These are phyloP conservation scores for Asterella californica DNA, from an alignment of 225 moss, liverwort and hornwort species.

Conservation along the genomic window DNA sequence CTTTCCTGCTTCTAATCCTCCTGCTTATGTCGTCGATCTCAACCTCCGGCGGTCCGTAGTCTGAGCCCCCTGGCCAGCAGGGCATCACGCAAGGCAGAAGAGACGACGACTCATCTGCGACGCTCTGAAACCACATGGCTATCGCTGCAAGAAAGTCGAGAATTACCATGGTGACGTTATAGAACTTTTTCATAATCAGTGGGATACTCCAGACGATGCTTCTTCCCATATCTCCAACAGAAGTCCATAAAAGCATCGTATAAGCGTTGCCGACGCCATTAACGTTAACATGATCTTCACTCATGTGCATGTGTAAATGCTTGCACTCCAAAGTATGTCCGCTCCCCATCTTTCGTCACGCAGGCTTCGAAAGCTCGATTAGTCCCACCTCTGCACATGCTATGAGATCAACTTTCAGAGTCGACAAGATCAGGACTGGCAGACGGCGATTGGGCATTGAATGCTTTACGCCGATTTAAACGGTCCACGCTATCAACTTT, in stretches of 20 bases:
- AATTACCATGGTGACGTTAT: not conserved
- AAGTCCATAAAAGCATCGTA: not conserved
- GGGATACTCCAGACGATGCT: not conserved
- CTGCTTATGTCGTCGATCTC: not conserved
- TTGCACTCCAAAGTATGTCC: not conserved
- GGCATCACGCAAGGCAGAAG: not conserved
- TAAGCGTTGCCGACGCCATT: not conserved
- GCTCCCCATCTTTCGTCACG: not conserved
- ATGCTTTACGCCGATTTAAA: not conserved
- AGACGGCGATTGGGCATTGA: not conserved
- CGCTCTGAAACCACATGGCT: not conserved
- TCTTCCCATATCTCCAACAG: not conserved
- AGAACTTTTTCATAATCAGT: not conserved
- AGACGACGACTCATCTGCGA: constrained; percentile 1
- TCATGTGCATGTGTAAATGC: not conserved
- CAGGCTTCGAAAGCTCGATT: not conserved
- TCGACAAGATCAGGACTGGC: not conserved
- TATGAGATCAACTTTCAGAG: not conserved
- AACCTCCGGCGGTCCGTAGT: constrained; percentile 11
- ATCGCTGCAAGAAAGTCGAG: not conserved
- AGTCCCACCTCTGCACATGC: not conserved
- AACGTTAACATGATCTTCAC: not conserved
- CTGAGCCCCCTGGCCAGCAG: constrained; percentile 14
- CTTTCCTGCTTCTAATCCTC: not conserved
- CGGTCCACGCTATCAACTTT: too few relatives aligned